A percentile compares a stretch with the other conserved stretches of the same genome.
Conservation (phyloP, 169 alveolate species). For the Ichthyophthirius multifiliis region DNA sequence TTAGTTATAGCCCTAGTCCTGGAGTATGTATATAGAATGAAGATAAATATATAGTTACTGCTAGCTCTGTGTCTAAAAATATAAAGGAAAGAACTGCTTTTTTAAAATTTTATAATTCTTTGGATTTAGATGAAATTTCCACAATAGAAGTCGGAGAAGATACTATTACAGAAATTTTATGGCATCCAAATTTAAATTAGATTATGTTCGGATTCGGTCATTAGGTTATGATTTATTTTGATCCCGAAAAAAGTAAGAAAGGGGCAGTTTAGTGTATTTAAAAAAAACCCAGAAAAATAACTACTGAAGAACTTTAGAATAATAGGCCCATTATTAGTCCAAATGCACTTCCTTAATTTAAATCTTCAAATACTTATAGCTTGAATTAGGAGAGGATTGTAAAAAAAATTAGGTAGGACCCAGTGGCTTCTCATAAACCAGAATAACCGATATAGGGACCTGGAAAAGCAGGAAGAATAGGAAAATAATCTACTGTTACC, state of each 20-base stretch:
- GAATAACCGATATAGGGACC: background rate
- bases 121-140: background rate
- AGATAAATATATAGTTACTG: background rate
- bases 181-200: slow-evolving; percentile 13
- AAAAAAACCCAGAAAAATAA: background rate
- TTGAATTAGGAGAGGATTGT: background rate
- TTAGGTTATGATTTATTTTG: background rate
- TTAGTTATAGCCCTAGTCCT: background rate
- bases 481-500: background rate
- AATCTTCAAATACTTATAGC: background rate
- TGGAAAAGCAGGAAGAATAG: slow-evolving; percentile 3
- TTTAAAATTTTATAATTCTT: background rate
- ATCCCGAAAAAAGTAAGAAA: background rate
- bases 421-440: background rate
- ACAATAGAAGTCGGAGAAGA: slow-evolving; percentile 8
- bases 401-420: background rate
- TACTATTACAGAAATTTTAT: background rate
- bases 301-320: background rate
- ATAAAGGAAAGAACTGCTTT: background rate
- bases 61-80: background rate
- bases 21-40: background rate
- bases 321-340: slow-evolving; percentile 6
- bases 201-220: slow-evolving; percentile 12
- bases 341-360: background rate
- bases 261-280: background rate